Conservation (phyloP, 176 grass and related monocot genomes). For the Cenchrus purpureus region DNA sequence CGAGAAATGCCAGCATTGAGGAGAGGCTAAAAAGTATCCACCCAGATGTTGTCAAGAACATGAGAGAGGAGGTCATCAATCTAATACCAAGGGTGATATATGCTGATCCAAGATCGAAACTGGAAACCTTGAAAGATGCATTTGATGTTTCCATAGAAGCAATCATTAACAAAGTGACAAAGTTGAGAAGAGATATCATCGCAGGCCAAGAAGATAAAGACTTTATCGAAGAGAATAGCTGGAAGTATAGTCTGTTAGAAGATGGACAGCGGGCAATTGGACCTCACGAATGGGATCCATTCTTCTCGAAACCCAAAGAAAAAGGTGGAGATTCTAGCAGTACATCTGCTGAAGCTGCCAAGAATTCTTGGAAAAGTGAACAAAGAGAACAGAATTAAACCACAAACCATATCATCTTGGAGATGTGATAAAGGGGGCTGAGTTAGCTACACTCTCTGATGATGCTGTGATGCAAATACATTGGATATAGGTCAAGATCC, state of each 20-base stretch:
- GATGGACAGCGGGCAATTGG: constrained; percentile 66
- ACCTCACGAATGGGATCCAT: constrained; percentile 92
- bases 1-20: constrained; percentile 73
- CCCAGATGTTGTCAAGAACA: constrained; percentile 55
- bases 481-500: constrained; percentile 24
- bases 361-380: constrained; percentile 90
- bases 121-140: constrained; percentile 87
- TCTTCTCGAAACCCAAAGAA: constrained; percentile 95
- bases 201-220: constrained; percentile 67
- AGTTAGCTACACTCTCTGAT: constrained; percentile 5
- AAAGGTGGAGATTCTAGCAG: constrained; percentile 56
- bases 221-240: constrained; percentile 92
- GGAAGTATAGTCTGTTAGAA: constrained; percentile 90
- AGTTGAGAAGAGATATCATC: constrained; percentile 82
- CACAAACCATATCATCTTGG: constrained; percentile 17
- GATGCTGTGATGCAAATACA: constrained; percentile 36
- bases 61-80: constrained; percentile 93
- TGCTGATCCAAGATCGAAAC: constrained; percentile 84
- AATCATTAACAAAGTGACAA: constrained; percentile 78
- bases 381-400: constrained; percentile 59
- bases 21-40: constrained; percentile 67
- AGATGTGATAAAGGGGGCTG: constrained; percentile 5
- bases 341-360: constrained; percentile 69
- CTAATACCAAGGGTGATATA: constrained; percentile 92
- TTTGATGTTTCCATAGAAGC: constrained; percentile 90